These are phyloP conservation scores for Entophlyctis helioformis DNA, from an alignment of 192 early-diverging fungal species.

Conservation along the genomic window DNA sequence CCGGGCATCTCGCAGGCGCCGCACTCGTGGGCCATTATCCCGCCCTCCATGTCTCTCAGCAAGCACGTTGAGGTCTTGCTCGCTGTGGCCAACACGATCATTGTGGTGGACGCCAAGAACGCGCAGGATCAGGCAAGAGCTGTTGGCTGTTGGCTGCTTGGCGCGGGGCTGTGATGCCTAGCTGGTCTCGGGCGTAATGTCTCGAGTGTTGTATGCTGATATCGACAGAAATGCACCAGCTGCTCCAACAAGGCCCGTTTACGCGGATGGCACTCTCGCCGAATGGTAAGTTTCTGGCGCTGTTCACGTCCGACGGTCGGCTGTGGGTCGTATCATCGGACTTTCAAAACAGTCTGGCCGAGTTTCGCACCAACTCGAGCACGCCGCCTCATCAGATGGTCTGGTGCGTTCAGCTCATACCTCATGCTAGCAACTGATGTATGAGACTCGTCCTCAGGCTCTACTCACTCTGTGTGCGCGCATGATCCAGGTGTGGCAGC, in stretches of 20 bases:
- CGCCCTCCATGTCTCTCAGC: slow-evolving; percentile 76
- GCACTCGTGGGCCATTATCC: slow-evolving; percentile 78
- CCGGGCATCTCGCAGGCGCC: slow-evolving; percentile 54
- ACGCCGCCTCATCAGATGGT: slow-evolving; percentile 61
- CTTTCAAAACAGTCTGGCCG: slow-evolving; percentile 85
- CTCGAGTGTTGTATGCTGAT: too few relatives aligned
- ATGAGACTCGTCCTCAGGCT: too few relatives aligned
- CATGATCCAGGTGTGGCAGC: slow-evolving; percentile 90
- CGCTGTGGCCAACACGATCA: slow-evolving; percentile 60
- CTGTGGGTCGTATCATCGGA: slow-evolving; percentile 91
- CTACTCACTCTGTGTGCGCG: too few relatives aligned
- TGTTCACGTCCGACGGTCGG: slow-evolving; percentile 66
- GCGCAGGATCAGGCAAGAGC: slow-evolving; percentile 60
- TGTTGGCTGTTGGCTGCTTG: background rate
- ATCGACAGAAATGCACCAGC: too few relatives aligned
- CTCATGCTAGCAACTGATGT: too few relatives aligned
- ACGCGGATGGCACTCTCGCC: slow-evolving; percentile 80
- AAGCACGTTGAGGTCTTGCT: slow-evolving; percentile 83
- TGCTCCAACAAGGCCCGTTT: slow-evolving; percentile 81
- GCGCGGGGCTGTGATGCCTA: background rate
- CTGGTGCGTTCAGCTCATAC: too few relatives aligned
- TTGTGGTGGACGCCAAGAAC: slow-evolving; percentile 69
- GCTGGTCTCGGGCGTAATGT: too few relatives aligned
- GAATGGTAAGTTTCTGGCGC: slow-evolving; percentile 84
- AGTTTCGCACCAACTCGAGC: slow-evolving; percentile 55